Evolutionary conservation across 257 asterid genomes (phyloP).

Genomic region (Solanum stenotomum): DNA sequence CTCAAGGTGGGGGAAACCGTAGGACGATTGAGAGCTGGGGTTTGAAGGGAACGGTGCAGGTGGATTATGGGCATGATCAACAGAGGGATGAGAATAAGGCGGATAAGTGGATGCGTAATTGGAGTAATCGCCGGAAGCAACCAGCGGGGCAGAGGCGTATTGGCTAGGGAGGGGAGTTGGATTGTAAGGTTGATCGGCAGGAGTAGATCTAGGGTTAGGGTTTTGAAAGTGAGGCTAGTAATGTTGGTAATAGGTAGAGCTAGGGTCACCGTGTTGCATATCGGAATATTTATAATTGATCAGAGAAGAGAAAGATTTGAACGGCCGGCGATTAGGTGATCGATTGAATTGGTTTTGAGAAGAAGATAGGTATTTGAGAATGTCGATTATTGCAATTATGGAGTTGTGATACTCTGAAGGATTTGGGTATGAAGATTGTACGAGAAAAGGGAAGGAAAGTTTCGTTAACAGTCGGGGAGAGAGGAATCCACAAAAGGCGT

Average conservation of each 20-base stretch:
- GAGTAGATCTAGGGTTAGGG: constrained; percentile 22
- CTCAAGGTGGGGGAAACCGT: constrained; percentile 47
- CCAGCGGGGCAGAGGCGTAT: constrained; percentile 79
- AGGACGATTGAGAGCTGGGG: constrained; percentile 26
- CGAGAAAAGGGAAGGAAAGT: not conserved
- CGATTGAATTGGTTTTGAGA: not conserved
- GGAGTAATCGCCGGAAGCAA: constrained; percentile 31
- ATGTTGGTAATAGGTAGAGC: constrained; percentile 44
- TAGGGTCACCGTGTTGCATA: constrained; percentile 31
- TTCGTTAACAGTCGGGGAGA: not conserved
- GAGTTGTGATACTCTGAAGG: not conserved
- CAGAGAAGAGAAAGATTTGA: not conserved
- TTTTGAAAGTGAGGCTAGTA: constrained; percentile 32
- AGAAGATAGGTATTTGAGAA: not conserved
- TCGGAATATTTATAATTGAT: not conserved
- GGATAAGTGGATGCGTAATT: constrained; percentile 19
- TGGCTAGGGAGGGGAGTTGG: constrained; percentile 13
- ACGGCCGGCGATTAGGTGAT: not conserved
- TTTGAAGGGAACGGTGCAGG: not conserved
- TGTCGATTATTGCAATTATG: not conserved
- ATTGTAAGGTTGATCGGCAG: constrained; percentile 14
- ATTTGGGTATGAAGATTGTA: not conserved
- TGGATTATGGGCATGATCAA: constrained; percentile 13
- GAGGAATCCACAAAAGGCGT: not conserved
- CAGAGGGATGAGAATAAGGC: constrained; percentile 21